Evolutionary conservation across 1,139 yeast genomes (phyloP).

Genomic region (Geotrichum bryndzae): DNA sequence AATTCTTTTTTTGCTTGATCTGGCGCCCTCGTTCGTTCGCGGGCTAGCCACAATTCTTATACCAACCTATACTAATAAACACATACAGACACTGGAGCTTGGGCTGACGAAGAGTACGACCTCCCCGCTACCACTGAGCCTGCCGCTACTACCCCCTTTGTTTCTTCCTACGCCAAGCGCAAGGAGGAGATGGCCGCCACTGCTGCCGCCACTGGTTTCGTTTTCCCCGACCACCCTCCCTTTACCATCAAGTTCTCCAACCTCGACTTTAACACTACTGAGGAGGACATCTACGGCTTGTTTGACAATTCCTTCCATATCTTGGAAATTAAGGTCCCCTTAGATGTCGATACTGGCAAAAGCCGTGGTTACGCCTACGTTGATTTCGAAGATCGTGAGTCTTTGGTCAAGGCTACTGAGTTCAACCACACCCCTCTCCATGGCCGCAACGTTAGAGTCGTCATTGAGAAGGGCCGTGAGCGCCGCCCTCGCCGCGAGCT

Average conservation of each 20-base stretch:
- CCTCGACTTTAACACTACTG: conserved; percentile 77
- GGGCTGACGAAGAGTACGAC: conserved; percentile 20
- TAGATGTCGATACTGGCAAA: conserved; percentile 53
- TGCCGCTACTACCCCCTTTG: conserved; percentile 8
- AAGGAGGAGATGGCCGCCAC: conserved; percentile 2
- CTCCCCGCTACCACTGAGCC: conserved; percentile 12
- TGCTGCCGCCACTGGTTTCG: conserved; percentile 47
- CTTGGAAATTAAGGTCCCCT: conserved; percentile 56
- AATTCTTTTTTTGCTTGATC: background rate
- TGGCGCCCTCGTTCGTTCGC: background rate
- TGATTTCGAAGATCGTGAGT: conserved; percentile 61
- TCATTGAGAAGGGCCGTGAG: conserved; percentile 52
- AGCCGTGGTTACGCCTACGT: conserved; percentile 85
- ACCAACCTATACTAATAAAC: background rate
- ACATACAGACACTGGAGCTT: conserved; percentile 40
- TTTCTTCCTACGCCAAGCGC: background rate
- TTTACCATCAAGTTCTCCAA: conserved; percentile 82
- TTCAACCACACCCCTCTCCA: conserved; percentile 59
- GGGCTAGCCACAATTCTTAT: background rate
- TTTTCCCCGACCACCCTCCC: conserved; percentile 89
- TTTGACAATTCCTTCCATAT: conserved; percentile 52
- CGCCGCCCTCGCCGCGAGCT: conserved; percentile 16
- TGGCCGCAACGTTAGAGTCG: conserved; percentile 79
- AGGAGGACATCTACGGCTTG: conserved; percentile 59
- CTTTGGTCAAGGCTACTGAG: conserved; percentile 63